phyloP scores from a whole-genome alignment of 208 protist genomes.

The Leishmania tarentolae region DNA sequence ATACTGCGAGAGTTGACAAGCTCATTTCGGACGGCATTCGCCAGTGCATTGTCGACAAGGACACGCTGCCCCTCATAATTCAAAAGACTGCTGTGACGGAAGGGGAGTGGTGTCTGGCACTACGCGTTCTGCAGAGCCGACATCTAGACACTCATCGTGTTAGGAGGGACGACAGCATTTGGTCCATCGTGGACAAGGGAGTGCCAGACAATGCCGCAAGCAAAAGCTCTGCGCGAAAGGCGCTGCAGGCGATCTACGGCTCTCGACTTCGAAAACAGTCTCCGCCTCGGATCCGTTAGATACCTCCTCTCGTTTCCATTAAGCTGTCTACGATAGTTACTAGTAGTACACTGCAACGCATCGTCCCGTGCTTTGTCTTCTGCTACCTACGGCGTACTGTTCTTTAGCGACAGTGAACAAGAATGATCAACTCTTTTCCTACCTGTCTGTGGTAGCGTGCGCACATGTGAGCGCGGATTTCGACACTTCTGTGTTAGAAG shows the following conservation, averaged over 20 bases:
- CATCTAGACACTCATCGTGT: constrained; percentile 56
- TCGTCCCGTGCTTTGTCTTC: background rate
- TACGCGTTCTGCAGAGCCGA: constrained; percentile 53
- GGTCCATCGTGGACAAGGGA: constrained; percentile 60
- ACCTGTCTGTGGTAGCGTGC: background rate
- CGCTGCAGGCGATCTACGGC: constrained; percentile 38
- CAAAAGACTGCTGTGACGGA: constrained; percentile 50
- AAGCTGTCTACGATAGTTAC: background rate
- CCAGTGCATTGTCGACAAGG: constrained; percentile 65
- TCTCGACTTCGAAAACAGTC: constrained; percentile 5
- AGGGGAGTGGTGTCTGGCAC: constrained; percentile 61
- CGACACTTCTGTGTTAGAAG: background rate
- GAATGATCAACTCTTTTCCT: background rate
- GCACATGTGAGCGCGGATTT: background rate
- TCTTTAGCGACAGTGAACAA: background rate
- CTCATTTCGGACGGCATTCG: constrained; percentile 51
- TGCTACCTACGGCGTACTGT: background rate
- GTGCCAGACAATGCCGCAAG: constrained; percentile 45
- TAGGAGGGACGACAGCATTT: constrained; percentile 56
- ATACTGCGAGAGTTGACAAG: constrained; percentile 42
- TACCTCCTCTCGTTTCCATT: background rate
- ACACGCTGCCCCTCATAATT: constrained; percentile 68
- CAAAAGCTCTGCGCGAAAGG: constrained; percentile 32
- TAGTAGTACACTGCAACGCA: background rate
- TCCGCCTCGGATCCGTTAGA: constrained; percentile 10